Conservation (phyloP, 371 early-diverging fungal genomes). For the Lichtheimia ramosa region DNA sequence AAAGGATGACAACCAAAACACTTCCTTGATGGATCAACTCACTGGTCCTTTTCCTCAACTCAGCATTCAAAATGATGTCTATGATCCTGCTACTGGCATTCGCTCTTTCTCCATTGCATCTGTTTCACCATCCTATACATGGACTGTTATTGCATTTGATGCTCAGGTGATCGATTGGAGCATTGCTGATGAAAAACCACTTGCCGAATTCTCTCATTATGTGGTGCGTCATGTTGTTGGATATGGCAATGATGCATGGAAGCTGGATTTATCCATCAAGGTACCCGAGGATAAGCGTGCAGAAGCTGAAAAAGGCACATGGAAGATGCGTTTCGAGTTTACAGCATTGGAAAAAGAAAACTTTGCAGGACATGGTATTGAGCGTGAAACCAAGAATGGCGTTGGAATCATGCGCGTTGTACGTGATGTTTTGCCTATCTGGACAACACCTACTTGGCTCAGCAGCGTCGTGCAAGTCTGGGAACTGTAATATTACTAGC, state of each 20-base stretch:
- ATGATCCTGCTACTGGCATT: constrained; percentile 49
- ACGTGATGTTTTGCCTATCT: constrained; percentile 52
- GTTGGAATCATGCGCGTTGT: constrained; percentile 56
- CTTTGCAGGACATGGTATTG: constrained; percentile 52
- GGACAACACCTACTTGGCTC: constrained; percentile 65
- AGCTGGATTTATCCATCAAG: constrained; percentile 40
- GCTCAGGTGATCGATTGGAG: constrained; percentile 66
- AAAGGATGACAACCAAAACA: neutral
- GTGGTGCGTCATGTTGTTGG: constrained; percentile 69
- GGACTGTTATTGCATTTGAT: constrained; percentile 69
- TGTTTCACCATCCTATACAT: constrained; percentile 60
- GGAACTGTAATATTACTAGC: constrained; percentile 30
- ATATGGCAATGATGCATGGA: constrained; percentile 61
- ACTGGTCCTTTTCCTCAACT: constrained; percentile 43
- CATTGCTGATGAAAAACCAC: constrained; percentile 48
- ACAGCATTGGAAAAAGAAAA: constrained; percentile 59
- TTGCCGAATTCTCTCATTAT: constrained; percentile 42
- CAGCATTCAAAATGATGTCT: constrained; percentile 46
- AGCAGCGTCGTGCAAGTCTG: constrained; percentile 52
- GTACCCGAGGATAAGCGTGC: constrained; percentile 49
- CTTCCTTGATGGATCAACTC: constrained; percentile 21
- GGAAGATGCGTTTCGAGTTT: constrained; percentile 50
- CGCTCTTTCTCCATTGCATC: constrained; percentile 56
- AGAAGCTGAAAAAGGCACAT: constrained; percentile 34
- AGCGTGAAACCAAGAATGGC: constrained; percentile 43